A percentile compares a stretch with the other conserved stretches of the same genome.
Evolutionary conservation across 768 basidiomycete species (phyloP).

Genomic region (Trametes villosa): DNA sequence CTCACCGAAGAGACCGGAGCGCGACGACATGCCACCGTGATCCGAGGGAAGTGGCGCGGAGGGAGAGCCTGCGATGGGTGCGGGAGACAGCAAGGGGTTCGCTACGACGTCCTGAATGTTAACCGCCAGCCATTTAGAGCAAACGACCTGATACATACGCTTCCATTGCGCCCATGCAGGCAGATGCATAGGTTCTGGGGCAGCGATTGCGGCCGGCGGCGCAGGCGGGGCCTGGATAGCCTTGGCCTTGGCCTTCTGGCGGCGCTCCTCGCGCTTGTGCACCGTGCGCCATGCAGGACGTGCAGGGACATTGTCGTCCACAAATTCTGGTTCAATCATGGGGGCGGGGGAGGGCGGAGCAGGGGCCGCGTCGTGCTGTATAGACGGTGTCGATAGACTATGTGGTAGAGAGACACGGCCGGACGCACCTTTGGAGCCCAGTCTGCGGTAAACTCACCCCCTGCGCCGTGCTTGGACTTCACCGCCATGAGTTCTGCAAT

Average conservation of each 20-base stretch:
- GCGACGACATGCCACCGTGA: slow-evolving; percentile 52
- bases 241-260: slow-evolving; percentile 45
- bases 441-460: slow-evolving; percentile 76
- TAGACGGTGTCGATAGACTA: no score
- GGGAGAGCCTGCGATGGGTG: slow-evolving; percentile 42
- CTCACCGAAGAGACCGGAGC: slow-evolving; percentile 71
- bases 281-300: slow-evolving; percentile 79
- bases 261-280: slow-evolving; percentile 62
- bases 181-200: slow-evolving; percentile 50
- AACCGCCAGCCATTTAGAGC: neutral
- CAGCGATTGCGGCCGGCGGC: slow-evolving; percentile 44
- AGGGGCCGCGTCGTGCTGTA: slow-evolving; percentile 35
- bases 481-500: slow-evolving; percentile 84
- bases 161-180: slow-evolving; percentile 90
- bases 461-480: slow-evolving; percentile 81
- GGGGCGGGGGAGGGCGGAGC: slow-evolving; percentile 36
- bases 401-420: neutral
- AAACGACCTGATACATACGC: slow-evolving; percentile 51
- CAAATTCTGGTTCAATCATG: slow-evolving; percentile 47
- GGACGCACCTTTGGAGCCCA: slow-evolving; percentile 66
- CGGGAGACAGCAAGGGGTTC: slow-evolving; percentile 63
- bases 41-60: slow-evolving; percentile 38
- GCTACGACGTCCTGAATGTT: slow-evolving; percentile 43
- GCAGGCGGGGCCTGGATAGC: slow-evolving; percentile 33
- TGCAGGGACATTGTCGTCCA: slow-evolving; percentile 52